Evolutionary conservation across 352 stramenopile genomes (phyloP).

Genomic region (Phytophthora constricta): DNA sequence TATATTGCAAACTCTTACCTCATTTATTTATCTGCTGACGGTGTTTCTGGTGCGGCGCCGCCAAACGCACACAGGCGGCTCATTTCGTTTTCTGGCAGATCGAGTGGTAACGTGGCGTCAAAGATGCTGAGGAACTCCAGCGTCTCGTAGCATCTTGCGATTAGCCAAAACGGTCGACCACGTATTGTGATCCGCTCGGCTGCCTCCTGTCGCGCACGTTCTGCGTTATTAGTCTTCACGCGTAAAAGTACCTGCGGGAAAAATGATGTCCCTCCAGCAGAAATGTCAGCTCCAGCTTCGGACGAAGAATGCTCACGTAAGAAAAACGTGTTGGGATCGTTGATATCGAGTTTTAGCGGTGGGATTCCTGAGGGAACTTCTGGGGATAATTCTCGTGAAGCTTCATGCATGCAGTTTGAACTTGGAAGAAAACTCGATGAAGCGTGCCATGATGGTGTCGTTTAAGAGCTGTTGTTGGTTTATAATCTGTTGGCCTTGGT

Average conservation of each 20-base stretch:
- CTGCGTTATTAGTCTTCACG: slow-evolving; percentile 11
- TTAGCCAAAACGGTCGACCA: slow-evolving; percentile 44
- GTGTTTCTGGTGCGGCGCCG: slow-evolving; percentile 22
- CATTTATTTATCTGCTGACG: no score
- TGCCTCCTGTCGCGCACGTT: slow-evolving; percentile 46
- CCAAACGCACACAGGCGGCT: slow-evolving; percentile 47
- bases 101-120: slow-evolving; percentile 38
- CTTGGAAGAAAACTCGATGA: slow-evolving; percentile 42
- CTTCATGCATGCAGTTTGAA: slow-evolving; percentile 10
- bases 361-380: slow-evolving; percentile 46
- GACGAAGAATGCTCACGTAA: slow-evolving; percentile 27
- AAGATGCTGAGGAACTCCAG: slow-evolving; percentile 50
- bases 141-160: slow-evolving; percentile 56
- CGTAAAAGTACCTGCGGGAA: slow-evolving; percentile 36
- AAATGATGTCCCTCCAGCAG: slow-evolving; percentile 47
- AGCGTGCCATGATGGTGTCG: slow-evolving; percentile 32
- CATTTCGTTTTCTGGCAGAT: slow-evolving; percentile 53
- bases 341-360: slow-evolving; percentile 45
- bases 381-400: slow-evolving; percentile 10
- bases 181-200: slow-evolving; percentile 35
- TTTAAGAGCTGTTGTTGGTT: neutral
- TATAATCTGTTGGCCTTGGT: neutral
- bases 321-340: slow-evolving; percentile 49
- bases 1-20: no score
- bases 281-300: slow-evolving; percentile 49